Percentiles rank a stretch among this genome's conserved stretches.
Evolutionary conservation across 208 protist species (phyloP).

Genomic region (Sergeia podlipaevii): DNA sequence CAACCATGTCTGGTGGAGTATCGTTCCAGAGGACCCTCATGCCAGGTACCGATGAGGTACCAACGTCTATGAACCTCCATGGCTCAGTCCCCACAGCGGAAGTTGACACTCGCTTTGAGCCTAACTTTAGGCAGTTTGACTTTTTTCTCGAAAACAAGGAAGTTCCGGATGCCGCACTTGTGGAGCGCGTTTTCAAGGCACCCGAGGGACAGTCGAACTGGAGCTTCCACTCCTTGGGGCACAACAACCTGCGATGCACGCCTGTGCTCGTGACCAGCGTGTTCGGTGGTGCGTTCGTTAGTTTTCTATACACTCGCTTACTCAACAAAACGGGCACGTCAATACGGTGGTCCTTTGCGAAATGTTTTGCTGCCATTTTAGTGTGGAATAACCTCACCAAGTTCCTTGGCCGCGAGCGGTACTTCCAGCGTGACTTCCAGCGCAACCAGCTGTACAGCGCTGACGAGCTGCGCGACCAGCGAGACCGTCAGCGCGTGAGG

Average conservation of each 20-base stretch:
- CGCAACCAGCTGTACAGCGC: slow-evolving; percentile 83
- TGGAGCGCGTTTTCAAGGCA: slow-evolving; percentile 73
- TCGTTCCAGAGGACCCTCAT: too few relatives aligned
- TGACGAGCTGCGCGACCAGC: slow-evolving; percentile 80
- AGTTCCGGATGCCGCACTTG: slow-evolving; percentile 52
- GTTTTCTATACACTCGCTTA: slow-evolving; percentile 77
- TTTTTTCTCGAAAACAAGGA: slow-evolving; percentile 77
- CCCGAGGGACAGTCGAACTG: slow-evolving; percentile 71
- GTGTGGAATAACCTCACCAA: slow-evolving; percentile 84
- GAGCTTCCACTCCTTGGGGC: slow-evolving; percentile 56
- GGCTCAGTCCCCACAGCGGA: slow-evolving; percentile 68
- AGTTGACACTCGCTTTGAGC: slow-evolving; percentile 68
- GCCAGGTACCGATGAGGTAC: slow-evolving; percentile 19
- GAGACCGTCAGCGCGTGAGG: slow-evolving; percentile 78
- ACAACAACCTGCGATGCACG: slow-evolving; percentile 69
- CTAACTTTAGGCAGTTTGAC: slow-evolving; percentile 89
- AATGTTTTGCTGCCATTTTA: slow-evolving; percentile 64
- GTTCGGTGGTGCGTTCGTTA: slow-evolving; percentile 64
- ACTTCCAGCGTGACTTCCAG: slow-evolving; percentile 87
- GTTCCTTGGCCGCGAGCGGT: slow-evolving; percentile 77
- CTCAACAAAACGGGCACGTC: slow-evolving; percentile 61
- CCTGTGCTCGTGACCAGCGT: slow-evolving; percentile 71
- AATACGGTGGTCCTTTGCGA: slow-evolving; percentile 80
- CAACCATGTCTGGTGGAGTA: too few relatives aligned
- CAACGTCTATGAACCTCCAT: slow-evolving; percentile 75